A percentile compares a stretch with the other conserved stretches of the same genome.
These are phyloP conservation scores for Cytidiella melzeri DNA, from an alignment of 768 basidiomycete species.

Conservation along the genomic window DNA sequence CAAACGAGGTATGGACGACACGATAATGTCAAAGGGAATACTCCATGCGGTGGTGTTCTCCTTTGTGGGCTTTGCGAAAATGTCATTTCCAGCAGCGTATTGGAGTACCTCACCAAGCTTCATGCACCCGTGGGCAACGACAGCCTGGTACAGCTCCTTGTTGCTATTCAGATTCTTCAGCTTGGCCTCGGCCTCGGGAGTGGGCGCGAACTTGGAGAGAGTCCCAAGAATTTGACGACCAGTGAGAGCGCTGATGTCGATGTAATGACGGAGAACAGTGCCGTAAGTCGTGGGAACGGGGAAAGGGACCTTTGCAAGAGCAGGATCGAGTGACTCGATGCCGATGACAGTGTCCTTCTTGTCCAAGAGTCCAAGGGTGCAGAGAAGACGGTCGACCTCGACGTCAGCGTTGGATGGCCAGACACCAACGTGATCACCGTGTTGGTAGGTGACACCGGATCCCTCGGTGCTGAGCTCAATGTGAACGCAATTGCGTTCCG, in stretches of 20 bases:
- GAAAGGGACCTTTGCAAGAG: constrained; percentile 97
- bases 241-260: constrained; percentile 92
- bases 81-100: constrained; percentile 78
- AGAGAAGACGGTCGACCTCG: constrained; percentile 86
- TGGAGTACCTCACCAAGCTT: constrained; percentile 93
- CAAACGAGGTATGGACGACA: constrained; percentile 88
- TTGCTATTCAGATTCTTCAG: constrained; percentile 74
- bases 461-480: constrained; percentile 91
- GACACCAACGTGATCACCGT: constrained; percentile 95
- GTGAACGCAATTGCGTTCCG: constrained; percentile 89
- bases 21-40: constrained; percentile 95
- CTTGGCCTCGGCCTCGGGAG: constrained; percentile 64
- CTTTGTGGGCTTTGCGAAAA: constrained; percentile 47
- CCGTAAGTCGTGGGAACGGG: constrained; percentile 93
- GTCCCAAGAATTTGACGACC: constrained; percentile 90
- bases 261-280: constrained; percentile 92
- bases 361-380: constrained; percentile 74
- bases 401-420: constrained; percentile 95
- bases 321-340: constrained; percentile 96
- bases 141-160: constrained; percentile 80
- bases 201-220: constrained; percentile 85
- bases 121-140: constrained; percentile 76
- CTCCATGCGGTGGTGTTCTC: constrained; percentile 80
- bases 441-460: constrained; percentile 97
- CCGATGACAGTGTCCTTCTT: constrained; percentile 81